Percentiles rank a stretch among this genome's conserved stretches.
Evolutionary conservation across 306 rosid species (phyloP).

Genomic region (Cicer chorassanicum): DNA sequence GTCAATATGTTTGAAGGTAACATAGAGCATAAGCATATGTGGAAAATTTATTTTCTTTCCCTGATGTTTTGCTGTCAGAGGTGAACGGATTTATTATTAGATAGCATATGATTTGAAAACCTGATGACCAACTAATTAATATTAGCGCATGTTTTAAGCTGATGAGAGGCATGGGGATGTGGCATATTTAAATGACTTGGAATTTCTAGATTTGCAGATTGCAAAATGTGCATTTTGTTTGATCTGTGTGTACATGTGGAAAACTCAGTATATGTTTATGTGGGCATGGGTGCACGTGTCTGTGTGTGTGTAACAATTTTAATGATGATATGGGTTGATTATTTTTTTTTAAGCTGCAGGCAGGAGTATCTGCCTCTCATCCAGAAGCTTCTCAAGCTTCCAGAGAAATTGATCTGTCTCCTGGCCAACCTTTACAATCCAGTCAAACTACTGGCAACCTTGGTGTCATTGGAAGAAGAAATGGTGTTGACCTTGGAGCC

Average conservation of each 20-base stretch:
- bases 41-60: neutral
- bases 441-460: constrained; percentile 77
- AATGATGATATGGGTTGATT: constrained; percentile 29
- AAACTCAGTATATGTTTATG: constrained; percentile 3
- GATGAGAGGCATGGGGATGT: neutral
- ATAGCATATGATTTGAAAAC: constrained; percentile 30
- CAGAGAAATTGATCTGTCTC: constrained; percentile 84
- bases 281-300: neutral
- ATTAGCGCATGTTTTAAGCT: constrained; percentile 24
- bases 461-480: constrained; percentile 97
- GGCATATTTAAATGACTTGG: constrained; percentile 12
- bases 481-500: constrained; percentile 85
- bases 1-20: constrained; percentile 21
- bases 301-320: neutral
- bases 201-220: constrained; percentile 32
- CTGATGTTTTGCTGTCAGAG: neutral
- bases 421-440: constrained; percentile 88
- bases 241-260: constrained; percentile 15
- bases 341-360: constrained; percentile 57
- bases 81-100: constrained; percentile 26
- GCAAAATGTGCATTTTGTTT: constrained; percentile 24
- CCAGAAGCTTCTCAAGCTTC: constrained; percentile 70
- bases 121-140: constrained; percentile 1
- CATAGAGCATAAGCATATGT: constrained; percentile 7
- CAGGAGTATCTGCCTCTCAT: constrained; percentile 70